Evolutionary conservation across 2,329 filamentous ascomycete genomes (phyloP).

Genomic region (Phialemoniopsis sp.): DNA sequence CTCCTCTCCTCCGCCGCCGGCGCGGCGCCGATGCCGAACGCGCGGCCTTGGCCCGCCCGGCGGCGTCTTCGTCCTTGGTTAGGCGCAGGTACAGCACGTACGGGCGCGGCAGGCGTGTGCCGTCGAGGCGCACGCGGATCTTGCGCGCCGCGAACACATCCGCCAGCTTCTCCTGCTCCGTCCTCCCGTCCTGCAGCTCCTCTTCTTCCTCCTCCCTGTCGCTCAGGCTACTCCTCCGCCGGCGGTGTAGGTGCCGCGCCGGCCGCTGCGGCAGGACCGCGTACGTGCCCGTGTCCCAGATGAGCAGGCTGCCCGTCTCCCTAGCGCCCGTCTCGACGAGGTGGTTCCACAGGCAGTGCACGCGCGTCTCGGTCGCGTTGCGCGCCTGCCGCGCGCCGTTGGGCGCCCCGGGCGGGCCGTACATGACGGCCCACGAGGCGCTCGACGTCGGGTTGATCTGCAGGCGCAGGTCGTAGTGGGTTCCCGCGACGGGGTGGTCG

Average conservation of each 20-base stretch:
- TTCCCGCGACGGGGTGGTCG: slow-evolving; percentile 65
- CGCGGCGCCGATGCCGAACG: slow-evolving; percentile 3
- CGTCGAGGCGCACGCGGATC: slow-evolving; percentile 51
- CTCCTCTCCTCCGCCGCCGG: neutral
- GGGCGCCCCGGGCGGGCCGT: slow-evolving; percentile 54
- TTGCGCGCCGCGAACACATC: slow-evolving; percentile 49
- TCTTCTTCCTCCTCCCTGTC: slow-evolving; percentile 13
- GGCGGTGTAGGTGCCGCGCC: too few species aligned
- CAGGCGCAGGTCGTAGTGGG: slow-evolving; percentile 65
- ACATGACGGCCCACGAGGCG: slow-evolving; percentile 62
- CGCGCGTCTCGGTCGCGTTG: slow-evolving; percentile 58
- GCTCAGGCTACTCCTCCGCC: slow-evolving; percentile 15
- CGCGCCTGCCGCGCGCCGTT: slow-evolving; percentile 50
- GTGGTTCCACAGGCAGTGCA: slow-evolving; percentile 61
- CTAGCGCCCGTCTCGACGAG: slow-evolving; percentile 53
- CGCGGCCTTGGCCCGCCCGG: slow-evolving; percentile 18
- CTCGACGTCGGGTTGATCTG: slow-evolving; percentile 67
- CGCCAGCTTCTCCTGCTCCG: slow-evolving; percentile 43
- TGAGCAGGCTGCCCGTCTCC: slow-evolving; percentile 52
- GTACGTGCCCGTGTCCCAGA: slow-evolving; percentile 61
- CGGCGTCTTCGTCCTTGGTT: slow-evolving; percentile 35
- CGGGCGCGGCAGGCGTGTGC: slow-evolving; percentile 43
- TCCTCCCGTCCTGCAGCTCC: slow-evolving; percentile 6
- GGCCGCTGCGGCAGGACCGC: slow-evolving; percentile 40
- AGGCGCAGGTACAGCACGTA: slow-evolving; percentile 54